Evolutionary conservation across 2,329 filamentous ascomycete genomes (phyloP).

Genomic region (Pestalotiopsis sp.): DNA sequence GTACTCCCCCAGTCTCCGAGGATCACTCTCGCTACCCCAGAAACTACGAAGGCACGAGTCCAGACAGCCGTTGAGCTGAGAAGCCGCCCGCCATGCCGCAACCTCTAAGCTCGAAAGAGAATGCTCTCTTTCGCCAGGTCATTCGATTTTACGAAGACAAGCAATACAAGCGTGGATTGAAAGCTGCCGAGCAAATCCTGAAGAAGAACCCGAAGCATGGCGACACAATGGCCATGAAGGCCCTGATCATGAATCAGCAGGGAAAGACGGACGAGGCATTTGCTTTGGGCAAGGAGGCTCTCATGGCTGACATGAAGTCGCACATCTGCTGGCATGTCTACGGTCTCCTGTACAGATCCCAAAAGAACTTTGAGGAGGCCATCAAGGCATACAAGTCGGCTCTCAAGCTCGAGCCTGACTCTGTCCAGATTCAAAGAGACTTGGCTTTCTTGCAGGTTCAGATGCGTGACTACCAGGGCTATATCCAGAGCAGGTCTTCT

Average conservation of each 20-base stretch:
- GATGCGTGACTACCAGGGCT: slow-evolving; percentile 93
- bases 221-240: slow-evolving; percentile 99
- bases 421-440: slow-evolving; percentile 89
- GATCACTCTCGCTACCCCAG: slow-evolving; percentile 8
- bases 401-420: slow-evolving; percentile 89
- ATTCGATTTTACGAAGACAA: slow-evolving; percentile 98
- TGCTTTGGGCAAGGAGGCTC: slow-evolving; percentile 84
- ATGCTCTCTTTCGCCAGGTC: slow-evolving; percentile 89
- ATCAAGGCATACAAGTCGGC: slow-evolving; percentile 99
- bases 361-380: slow-evolving; percentile 98
- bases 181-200: slow-evolving; percentile 94
- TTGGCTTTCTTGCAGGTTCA: slow-evolving; percentile 91
- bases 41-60: neutral
- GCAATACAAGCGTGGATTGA: slow-evolving; percentile 93
- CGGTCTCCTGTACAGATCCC: slow-evolving; percentile 86
- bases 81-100: slow-evolving; percentile 61
- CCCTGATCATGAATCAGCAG: slow-evolving; percentile 90
- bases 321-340: slow-evolving; percentile 99
- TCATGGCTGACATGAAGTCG: slow-evolving; percentile 97
- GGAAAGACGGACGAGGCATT: slow-evolving; percentile 95
- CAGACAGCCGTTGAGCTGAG: slow-evolving; percentile 13
- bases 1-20: neutral
- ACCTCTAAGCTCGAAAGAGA: slow-evolving; percentile 82
- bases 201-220: slow-evolving; percentile 95
- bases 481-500: slow-evolving; percentile 82